Base-by-base conservation (phyloP, 164 flowering plant genomes). In the Aristolochia contorta region DNA sequence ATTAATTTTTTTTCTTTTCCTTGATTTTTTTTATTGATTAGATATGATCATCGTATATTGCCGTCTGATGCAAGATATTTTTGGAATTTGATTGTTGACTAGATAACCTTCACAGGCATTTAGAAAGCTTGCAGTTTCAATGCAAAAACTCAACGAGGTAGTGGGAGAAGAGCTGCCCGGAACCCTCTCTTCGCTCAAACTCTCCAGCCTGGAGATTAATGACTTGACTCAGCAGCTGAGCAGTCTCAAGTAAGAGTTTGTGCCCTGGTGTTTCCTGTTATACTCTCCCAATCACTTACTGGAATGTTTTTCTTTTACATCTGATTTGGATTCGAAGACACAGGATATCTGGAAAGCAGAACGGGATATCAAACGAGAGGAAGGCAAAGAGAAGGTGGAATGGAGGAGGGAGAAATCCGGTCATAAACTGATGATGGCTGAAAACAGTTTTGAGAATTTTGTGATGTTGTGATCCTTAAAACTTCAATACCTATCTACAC, bases 141-240 rank as follows among this genome's bases (percentile, higher is more conserved):
- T 62, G 72, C 66, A 61, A 57, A 62, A 65, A 53, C 58, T 72
- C 25, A 68, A 67, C n/a, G 65, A 72, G 55, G 75, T 72, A 18
- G 70, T 57, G 27, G 65, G 61, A n/a, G 72, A 72, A 62, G 75
- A 72, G 53, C 67, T 72, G 50, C 75, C 72, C 8, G 75, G 72
- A 55, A 69, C 75, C 43, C 65, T 72, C 54, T 68, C 58, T 50
- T 72, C 75, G 14, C 69, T 72, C 14, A 69, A 72, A 58, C 72
- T 72, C 56, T 68, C 75, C 62, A 58, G 72, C 32, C 15, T 69
- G 66, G 75, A 72, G 69, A 72, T 72, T 24, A 72, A 58, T 58
- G 75, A 72, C 58, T 68, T 72, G 60, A 72, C 69, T 32, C 63
- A 54, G 45, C 72, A 62, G 48, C 69, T 72, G 1, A 69, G 69